These are phyloP conservation scores for Escovopsis sp. DNA, from an alignment of 2,329 filamentous ascomycete genomes.

Conservation along the genomic window DNA sequence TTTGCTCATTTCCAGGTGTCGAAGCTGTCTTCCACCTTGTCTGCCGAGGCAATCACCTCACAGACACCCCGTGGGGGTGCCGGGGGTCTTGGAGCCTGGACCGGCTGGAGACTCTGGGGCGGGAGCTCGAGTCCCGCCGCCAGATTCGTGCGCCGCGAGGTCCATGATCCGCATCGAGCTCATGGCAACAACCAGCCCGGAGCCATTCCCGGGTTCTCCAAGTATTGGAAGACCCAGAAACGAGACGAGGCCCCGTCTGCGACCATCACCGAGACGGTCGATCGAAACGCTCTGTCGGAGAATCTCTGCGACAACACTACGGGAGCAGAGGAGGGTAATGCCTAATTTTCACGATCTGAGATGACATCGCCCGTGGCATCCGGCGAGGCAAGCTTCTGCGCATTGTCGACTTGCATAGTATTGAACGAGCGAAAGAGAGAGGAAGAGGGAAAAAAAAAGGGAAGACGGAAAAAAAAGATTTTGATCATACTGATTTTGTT, in stretches of 20 bases:
- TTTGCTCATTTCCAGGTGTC: slow-evolving; percentile 25
- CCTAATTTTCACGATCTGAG: no score
- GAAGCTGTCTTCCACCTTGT: slow-evolving; percentile 18
- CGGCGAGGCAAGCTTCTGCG: no score
- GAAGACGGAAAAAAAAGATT: neutral
- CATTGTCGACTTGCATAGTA: no score
- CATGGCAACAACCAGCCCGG: slow-evolving; percentile 71
- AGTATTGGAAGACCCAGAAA: slow-evolving; percentile 36
- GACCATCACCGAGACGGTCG: slow-evolving; percentile 42
- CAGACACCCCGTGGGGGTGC: slow-evolving; percentile 11
- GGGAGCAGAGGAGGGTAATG: neutral
- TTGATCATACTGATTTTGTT: neutral
- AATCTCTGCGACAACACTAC: slow-evolving; percentile 25
- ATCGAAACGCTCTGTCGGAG: slow-evolving; percentile 46
- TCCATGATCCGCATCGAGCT: slow-evolving; percentile 31
- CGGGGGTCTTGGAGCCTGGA: slow-evolving; percentile 26
- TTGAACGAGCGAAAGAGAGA: no score
- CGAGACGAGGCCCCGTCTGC: slow-evolving; percentile 38
- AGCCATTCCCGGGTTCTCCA: slow-evolving; percentile 55
- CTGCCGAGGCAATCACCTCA: slow-evolving; percentile 14
- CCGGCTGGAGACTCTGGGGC: slow-evolving; percentile 36
- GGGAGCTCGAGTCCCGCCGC: slow-evolving; percentile 7
- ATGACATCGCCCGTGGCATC: no score
- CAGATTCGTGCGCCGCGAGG: slow-evolving; percentile 10
- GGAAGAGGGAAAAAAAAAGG: no score